Conservation (phyloP, 208 protist genomes). For the Leptomonas seymouri region DNA sequence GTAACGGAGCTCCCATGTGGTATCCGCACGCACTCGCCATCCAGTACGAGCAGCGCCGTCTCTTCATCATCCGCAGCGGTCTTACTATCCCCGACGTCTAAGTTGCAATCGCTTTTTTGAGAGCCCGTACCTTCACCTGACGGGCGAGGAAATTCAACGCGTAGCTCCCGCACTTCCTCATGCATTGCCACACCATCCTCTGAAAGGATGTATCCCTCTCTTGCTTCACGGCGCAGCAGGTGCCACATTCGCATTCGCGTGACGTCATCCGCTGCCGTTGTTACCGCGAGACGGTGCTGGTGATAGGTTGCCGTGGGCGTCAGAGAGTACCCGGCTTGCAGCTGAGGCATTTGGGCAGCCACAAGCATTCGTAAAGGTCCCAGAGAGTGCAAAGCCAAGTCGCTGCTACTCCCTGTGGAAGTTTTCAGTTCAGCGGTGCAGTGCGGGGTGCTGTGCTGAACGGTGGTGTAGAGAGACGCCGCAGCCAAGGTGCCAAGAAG, state of each 20-base stretch:
- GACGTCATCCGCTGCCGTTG: conserved; percentile 54
- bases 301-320: conserved; percentile 65
- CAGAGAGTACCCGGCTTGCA: conserved; percentile 71
- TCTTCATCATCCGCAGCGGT: neutral
- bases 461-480: conserved; percentile 64
- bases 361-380: conserved; percentile 56
- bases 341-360: conserved; percentile 76
- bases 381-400: neutral
- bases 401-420: neutral
- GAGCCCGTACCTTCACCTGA: neutral
- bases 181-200: conserved; percentile 83
- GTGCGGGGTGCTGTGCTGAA: conserved; percentile 31
- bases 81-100: conserved; percentile 12
- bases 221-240: conserved; percentile 74
- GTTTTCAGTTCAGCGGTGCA: conserved; percentile 34
- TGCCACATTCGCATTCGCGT: conserved; percentile 76
- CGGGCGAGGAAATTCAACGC: conserved; percentile 30
- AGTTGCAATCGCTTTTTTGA: neutral
- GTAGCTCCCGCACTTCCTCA: conserved; percentile 37
- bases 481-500: conserved; percentile 38
- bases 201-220: conserved; percentile 54
- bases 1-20: conserved; percentile 45
- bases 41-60: conserved; percentile 47
- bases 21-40: conserved; percentile 62
- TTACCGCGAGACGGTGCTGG: conserved; percentile 44